phyloP scores from a whole-genome alignment of 2,329 filamentous ascomycete species.

The Biscogniauxia marginata region DNA sequence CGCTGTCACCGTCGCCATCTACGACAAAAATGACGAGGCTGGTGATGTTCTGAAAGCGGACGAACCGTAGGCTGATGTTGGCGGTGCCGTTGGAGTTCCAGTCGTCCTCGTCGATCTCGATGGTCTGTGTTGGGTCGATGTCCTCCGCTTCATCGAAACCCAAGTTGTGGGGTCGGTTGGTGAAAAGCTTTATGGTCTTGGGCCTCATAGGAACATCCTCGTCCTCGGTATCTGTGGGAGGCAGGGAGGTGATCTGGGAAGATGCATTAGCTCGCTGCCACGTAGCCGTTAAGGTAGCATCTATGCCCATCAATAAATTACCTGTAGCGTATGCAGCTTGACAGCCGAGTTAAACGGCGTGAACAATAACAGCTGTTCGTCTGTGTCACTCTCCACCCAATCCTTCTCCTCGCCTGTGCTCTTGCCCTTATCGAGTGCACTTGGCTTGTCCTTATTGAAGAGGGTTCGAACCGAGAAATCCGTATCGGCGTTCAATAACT shows the following conservation, averaged over 20 bases:
- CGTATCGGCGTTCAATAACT: slow-evolving; percentile 83
- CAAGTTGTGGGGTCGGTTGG: slow-evolving; percentile 84
- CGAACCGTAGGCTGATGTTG: slow-evolving; percentile 74
- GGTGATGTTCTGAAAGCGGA: slow-evolving; percentile 95
- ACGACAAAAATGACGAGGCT: slow-evolving; percentile 86
- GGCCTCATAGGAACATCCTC: slow-evolving; percentile 79
- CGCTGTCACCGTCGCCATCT: slow-evolving; percentile 77
- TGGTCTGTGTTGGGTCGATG: slow-evolving; percentile 73
- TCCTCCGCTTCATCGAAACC: slow-evolving; percentile 95
- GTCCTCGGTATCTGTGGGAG: slow-evolving; percentile 50
- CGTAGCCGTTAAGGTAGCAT: neutral
- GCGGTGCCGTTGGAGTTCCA: slow-evolving; percentile 81
- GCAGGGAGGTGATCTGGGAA: slow-evolving; percentile 77
- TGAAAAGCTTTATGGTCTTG: slow-evolving; percentile 79
- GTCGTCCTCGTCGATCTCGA: slow-evolving; percentile 71
- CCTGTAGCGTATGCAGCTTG: slow-evolving; percentile 82
- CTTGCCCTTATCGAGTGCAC: slow-evolving; percentile 79
- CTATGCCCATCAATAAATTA: slow-evolving; percentile 27
- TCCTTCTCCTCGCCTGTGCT: slow-evolving; percentile 83
- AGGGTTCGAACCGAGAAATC: slow-evolving; percentile 69
- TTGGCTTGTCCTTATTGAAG: slow-evolving; percentile 64
- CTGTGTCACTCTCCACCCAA: slow-evolving; percentile 94
- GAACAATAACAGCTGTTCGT: slow-evolving; percentile 93
- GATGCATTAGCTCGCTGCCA: slow-evolving; percentile 11
- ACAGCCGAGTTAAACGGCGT: slow-evolving; percentile 83